A percentile compares a stretch with the other conserved stretches of the same genome.
These are phyloP conservation scores for Thermochaetoides dissita DNA, from an alignment of 2,329 filamentous ascomycete species.

Conservation along the genomic window DNA sequence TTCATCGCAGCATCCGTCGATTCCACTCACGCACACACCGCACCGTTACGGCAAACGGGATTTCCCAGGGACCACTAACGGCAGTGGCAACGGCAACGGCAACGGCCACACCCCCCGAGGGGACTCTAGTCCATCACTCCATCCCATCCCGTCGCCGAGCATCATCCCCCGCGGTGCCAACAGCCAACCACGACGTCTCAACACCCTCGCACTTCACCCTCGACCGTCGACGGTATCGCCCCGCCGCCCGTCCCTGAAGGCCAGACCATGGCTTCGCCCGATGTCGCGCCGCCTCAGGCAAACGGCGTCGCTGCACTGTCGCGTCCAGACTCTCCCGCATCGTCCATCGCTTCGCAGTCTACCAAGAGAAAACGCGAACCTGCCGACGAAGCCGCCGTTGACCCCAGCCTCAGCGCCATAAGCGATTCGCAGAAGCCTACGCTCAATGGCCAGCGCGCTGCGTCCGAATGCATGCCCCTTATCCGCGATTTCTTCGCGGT, in stretches of 20 bases:
- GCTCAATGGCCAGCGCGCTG: conserved; percentile 15
- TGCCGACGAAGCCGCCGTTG: conserved; percentile 22
- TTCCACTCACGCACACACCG: too few relatives aligned
- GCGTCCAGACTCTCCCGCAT: conserved; percentile 17
- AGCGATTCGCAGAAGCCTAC: conserved; percentile 17
- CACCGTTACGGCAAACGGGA: too few relatives aligned
- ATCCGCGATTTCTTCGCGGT: conserved; percentile 30
- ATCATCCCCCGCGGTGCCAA: too few relatives aligned
- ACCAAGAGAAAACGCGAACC: conserved; percentile 47
- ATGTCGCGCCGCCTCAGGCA: conserved; percentile 17
- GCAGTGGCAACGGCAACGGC: too few relatives aligned
- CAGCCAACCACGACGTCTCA: conserved; percentile 7
- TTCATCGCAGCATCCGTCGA: too few relatives aligned
- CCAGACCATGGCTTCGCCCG: conserved; percentile 20
- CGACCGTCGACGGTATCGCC: conserved; percentile 1
- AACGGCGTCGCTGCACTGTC: conserved; percentile 19
- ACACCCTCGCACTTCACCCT: conserved; percentile 7
- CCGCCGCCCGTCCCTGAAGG: conserved; percentile 4
- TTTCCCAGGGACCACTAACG: too few relatives aligned
- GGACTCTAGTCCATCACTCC: too few relatives aligned
- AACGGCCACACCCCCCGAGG: too few relatives aligned
- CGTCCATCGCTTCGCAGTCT: conserved; percentile 18
- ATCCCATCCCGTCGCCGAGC: too few relatives aligned
- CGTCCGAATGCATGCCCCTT: conserved; percentile 22
- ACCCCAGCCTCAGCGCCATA: conserved; percentile 11